A percentile compares a stretch with the other conserved stretches of the same genome.
phyloP scores from a whole-genome alignment of 768 basidiomycete genomes.

The Tulasnella calospora region DNA sequence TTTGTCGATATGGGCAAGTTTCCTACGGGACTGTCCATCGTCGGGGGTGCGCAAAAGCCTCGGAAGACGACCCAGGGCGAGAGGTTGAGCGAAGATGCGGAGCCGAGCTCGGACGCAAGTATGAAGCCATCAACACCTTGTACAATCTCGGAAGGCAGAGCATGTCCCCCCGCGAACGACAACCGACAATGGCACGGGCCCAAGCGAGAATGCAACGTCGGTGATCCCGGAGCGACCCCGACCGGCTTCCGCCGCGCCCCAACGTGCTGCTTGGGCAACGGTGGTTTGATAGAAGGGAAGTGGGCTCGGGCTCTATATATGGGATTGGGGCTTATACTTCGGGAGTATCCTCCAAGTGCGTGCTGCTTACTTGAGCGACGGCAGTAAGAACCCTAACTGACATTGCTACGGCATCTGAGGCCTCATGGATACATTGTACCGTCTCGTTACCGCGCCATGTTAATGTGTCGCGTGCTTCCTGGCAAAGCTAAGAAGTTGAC shows the following conservation, averaged over 20 bases:
- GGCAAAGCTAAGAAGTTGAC: background rate
- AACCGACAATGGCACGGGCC: background rate
- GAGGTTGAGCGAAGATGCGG: slow-evolving; percentile 51
- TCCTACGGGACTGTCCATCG: slow-evolving; percentile 67
- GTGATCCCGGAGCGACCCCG: background rate
- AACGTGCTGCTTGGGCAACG: background rate
- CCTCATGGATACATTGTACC: background rate
- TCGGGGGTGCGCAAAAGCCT: slow-evolving; percentile 67
- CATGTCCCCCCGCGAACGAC: slow-evolving; percentile 1
- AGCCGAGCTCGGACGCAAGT: no score
- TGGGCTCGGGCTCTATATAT: background rate
- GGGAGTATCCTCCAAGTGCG: background rate
- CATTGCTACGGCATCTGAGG: background rate
- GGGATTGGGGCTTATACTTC: background rate
- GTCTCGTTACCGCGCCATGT: background rate
- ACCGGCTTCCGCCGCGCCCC: background rate
- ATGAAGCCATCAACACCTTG: background rate
- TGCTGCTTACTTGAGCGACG: background rate
- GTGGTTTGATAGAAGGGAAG: background rate
- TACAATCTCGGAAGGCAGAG: background rate
- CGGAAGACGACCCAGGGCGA: slow-evolving; percentile 53
- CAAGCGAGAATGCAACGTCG: background rate
- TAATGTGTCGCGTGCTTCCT: background rate
- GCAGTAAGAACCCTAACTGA: background rate
- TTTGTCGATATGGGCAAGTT: slow-evolving; percentile 75